These are phyloP conservation scores for Aethionema arabicum DNA, from an alignment of 345 rosid species.

Conservation along the genomic window DNA sequence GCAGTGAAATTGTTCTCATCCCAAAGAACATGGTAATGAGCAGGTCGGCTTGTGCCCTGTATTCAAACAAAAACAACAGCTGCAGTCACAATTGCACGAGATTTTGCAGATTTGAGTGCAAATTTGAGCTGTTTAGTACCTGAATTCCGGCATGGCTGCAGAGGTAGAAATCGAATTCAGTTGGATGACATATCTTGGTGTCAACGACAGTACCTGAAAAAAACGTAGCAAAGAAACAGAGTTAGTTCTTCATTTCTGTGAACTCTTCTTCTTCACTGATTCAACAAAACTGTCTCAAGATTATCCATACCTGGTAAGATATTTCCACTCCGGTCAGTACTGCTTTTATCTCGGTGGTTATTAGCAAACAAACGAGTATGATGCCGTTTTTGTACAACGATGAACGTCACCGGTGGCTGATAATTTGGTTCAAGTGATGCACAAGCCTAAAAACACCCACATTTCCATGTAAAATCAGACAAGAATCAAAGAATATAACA, in stretches of 20 bases:
- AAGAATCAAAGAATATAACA: neutral
- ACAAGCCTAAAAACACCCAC: constrained; percentile 58
- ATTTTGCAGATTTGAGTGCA: too few relatives aligned
- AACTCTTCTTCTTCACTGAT: constrained; percentile 6
- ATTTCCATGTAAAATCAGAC: neutral
- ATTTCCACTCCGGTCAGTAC: constrained; percentile 90
- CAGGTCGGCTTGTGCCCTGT: constrained; percentile 98
- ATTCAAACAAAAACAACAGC: constrained; percentile 13
- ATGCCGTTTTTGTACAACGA: constrained; percentile 94
- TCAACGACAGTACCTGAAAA: constrained; percentile 90
- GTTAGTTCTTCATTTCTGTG: neutral
- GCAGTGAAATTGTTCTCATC: constrained; percentile 98
- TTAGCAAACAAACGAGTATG: constrained; percentile 93
- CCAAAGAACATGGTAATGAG: constrained; percentile 99
- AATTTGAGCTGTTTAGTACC: constrained; percentile 43
- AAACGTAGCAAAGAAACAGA: neutral
- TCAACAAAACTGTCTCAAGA: neutral
- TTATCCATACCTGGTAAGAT: constrained; percentile 69
- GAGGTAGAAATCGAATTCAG: constrained; percentile 94
- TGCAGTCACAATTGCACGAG: too few relatives aligned
- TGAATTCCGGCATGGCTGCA: constrained; percentile 99
- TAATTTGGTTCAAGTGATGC: constrained; percentile 96
- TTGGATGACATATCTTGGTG: constrained; percentile 92
- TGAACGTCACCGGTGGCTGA: constrained; percentile 98
- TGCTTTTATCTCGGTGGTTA: constrained; percentile 88